phyloP scores from a whole-genome alignment of 2,329 filamentous ascomycete species.

The Colletotrichum liriopes region DNA sequence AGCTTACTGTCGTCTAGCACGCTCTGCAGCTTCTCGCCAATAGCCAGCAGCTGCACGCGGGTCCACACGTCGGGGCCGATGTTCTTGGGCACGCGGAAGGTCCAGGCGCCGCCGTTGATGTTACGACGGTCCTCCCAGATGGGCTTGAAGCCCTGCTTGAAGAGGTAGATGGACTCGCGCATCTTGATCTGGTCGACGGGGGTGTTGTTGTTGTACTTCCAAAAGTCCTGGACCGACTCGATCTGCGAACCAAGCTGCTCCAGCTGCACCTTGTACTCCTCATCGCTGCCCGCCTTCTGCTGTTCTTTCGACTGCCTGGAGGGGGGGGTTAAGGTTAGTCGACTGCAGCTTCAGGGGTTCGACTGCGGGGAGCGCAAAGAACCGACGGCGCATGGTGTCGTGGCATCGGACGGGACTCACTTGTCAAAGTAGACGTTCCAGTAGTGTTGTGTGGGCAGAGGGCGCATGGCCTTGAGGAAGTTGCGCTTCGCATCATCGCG shows the following conservation, averaged over 20 bases:
- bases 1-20: slow-evolving; percentile 78
- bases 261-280: slow-evolving; percentile 68
- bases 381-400: background rate
- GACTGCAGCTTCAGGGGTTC: slow-evolving; percentile 4
- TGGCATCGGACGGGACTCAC: slow-evolving; percentile 50
- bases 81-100: slow-evolving; percentile 88
- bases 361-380: background rate
- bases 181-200: slow-evolving; percentile 83
- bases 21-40: slow-evolving; percentile 85
- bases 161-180: slow-evolving; percentile 84
- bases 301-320: slow-evolving; percentile 62
- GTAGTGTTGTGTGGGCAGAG: slow-evolving; percentile 84
- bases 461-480: slow-evolving; percentile 81
- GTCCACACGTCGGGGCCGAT: slow-evolving; percentile 84
- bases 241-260: slow-evolving; percentile 77
- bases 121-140: slow-evolving; percentile 92
- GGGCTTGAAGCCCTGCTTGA: slow-evolving; percentile 83
- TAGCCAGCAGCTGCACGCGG: slow-evolving; percentile 84
- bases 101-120: slow-evolving; percentile 89
- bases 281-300: slow-evolving; percentile 56
- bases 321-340: background rate
- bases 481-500: slow-evolving; percentile 88
- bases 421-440: slow-evolving; percentile 82
- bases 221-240: slow-evolving; percentile 88
- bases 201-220: slow-evolving; percentile 86